A percentile compares a stretch with the other conserved stretches of the same genome.
Evolutionary conservation across 2,329 filamentous ascomycete species (phyloP).

Genomic region (Raffaelea arxii): DNA sequence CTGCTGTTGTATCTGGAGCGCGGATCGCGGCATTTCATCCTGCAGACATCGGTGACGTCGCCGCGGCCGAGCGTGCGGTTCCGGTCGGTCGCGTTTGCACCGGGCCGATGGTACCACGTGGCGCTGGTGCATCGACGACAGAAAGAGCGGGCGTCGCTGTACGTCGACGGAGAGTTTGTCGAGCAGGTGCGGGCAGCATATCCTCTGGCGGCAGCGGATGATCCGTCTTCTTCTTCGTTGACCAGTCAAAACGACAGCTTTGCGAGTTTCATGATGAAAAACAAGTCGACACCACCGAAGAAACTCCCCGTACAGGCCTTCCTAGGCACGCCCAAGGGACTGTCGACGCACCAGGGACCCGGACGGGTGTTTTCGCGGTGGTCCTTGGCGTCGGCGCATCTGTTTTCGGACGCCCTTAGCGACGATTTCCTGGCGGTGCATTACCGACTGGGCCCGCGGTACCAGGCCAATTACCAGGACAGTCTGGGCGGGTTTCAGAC

Average conservation of each 20-base stretch:
- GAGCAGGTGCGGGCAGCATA: constrained; percentile 89
- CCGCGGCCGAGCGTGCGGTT: constrained; percentile 85
- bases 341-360: constrained; percentile 65
- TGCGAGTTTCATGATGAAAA: constrained; percentile 60
- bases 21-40: constrained; percentile 85
- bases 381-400: constrained; percentile 81
- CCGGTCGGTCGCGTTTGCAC: constrained; percentile 68
- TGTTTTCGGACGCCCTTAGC: constrained; percentile 79
- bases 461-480: constrained; percentile 94
- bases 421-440: constrained; percentile 90
- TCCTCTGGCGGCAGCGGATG: constrained; percentile 57
- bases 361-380: constrained; percentile 70
- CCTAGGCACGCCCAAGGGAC: constrained; percentile 80
- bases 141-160: constrained; percentile 75
- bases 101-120: constrained; percentile 85
- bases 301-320: constrained; percentile 78
- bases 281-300: constrained; percentile 17
- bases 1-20: constrained; percentile 88
- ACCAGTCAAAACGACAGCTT: constrained; percentile 47
- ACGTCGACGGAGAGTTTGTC: constrained; percentile 85
- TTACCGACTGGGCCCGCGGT: constrained; percentile 78
- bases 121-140: constrained; percentile 75
- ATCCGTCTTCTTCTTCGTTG: constrained; percentile 46
- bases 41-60: constrained; percentile 89
- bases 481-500: constrained; percentile 93